Base-by-base conservation (phyloP, 805 yeast genomes). In the Tetrapisispora arboricola region DNA sequence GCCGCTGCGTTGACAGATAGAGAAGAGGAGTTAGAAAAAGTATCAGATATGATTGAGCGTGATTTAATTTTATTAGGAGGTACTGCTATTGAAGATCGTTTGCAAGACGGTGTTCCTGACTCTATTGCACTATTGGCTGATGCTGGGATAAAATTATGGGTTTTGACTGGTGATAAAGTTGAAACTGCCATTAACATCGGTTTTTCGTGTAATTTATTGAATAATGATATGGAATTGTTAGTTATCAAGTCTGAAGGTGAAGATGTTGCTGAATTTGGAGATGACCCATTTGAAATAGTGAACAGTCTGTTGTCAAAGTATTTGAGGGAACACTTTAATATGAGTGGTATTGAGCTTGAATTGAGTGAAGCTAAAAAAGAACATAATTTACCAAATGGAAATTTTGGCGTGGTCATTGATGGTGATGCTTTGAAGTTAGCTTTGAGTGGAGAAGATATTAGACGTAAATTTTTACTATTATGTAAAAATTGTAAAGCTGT, bases 121-220 rank as follows among this genome's bases (percentile, higher is more conserved):
- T 74, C 92, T 8, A 84, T 84, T 54, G 74, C 78, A 8, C 58
- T 78, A 10, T 65, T 84, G 43, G 82, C 74, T 12, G 68, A 75
- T 49, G 92, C 94, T 7, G 94, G 94, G 57, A 80, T 84, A 41
- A 84, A 84, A 58, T 65, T 84, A 41, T 84, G 94, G 94, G 92
- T 84, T 35, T 67, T 84, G 39, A 84, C 94, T 1, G 94, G 94
- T 64, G 94, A 84, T 61, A 83, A 82, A 60, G 85, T 84, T 17
- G 94, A 84, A 60, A 84, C 94, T 24, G 94, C 94, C 12, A 84
- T 84, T 49, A 84, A 84, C 53, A 84, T 84, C 66, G 94, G 94
- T 2, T 84, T 84, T 57, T 80, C 90, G 1, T 84, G 94, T 71
- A 84, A 84, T 52, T 65, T 84, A 38, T 66, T 84, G 40, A 81